These are phyloP conservation scores for Groenewaldozyma sp. DNA, from an alignment of 1,139 yeast species.

Conservation along the genomic window DNA sequence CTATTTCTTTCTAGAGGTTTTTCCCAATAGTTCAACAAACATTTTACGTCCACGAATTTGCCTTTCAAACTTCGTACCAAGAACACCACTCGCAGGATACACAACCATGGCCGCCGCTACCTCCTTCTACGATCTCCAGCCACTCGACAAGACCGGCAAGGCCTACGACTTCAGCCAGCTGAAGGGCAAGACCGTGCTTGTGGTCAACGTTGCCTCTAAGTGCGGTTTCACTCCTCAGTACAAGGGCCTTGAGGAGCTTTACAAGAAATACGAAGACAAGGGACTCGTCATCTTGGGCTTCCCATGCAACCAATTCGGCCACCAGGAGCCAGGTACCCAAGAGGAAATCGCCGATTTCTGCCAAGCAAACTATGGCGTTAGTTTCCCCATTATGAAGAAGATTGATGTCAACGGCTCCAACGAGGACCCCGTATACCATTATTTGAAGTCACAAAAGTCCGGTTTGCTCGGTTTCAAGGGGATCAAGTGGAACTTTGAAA, in stretches of 20 bases:
- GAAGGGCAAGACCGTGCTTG: conserved; percentile 81
- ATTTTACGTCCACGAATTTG: too few species aligned
- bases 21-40: too few species aligned
- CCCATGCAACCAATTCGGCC: conserved; percentile 88
- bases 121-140: conserved; percentile 47
- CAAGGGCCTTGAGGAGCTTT: conserved; percentile 70
- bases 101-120: conserved; percentile 15
- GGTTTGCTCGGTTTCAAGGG: conserved; percentile 73
- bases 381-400: conserved; percentile 83
- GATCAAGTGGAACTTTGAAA: conserved; percentile 93
- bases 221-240: conserved; percentile 56
- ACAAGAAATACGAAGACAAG: conserved; percentile 65
- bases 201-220: conserved; percentile 89
- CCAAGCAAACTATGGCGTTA: conserved; percentile 61
- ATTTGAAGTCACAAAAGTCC: conserved; percentile 53
- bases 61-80: too few species aligned
- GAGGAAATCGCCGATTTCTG: conserved; percentile 59
- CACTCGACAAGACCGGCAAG: conserved; percentile 49
- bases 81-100: too few species aligned
- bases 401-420: conserved; percentile 80
- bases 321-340: conserved; percentile 75
- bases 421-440: conserved; percentile 74
- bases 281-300: conserved; percentile 80
- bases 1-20: too few species aligned
- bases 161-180: conserved; percentile 59